A percentile compares a stretch with the other conserved stretches of the same genome.
phyloP scores from a whole-genome alignment of 2,329 filamentous ascomycete species.

The Fusarium tupiense region DNA sequence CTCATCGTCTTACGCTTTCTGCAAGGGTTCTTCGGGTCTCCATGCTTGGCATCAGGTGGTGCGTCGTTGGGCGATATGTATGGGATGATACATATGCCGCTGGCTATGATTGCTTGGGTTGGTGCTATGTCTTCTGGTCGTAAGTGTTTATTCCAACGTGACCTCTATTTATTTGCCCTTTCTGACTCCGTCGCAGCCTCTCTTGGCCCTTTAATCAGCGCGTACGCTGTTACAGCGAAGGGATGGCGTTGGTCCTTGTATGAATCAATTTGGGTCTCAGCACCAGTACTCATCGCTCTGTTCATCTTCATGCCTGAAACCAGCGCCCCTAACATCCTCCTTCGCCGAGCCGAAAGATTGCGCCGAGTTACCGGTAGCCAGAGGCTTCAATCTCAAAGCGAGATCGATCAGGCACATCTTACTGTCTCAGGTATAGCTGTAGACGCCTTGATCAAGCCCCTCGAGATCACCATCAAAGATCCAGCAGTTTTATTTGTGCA shows the following conservation, averaged over 20 bases:
- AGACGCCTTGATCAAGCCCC: slow-evolving; percentile 68
- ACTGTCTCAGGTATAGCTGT: slow-evolving; percentile 56
- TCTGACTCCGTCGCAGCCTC: slow-evolving; percentile 49
- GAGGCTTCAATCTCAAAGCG: slow-evolving; percentile 67
- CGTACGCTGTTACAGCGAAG: slow-evolving; percentile 66
- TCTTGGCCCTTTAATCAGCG: slow-evolving; percentile 68
- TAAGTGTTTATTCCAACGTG: not conserved
- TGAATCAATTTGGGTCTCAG: slow-evolving; percentile 69
- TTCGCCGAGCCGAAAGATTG: slow-evolving; percentile 67
- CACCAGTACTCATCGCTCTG: slow-evolving; percentile 66
- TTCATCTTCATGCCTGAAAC: slow-evolving; percentile 73
- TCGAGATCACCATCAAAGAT: slow-evolving; percentile 68
- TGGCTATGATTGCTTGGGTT: slow-evolving; percentile 11
- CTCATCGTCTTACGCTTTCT: slow-evolving; percentile 72
- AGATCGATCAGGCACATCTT: slow-evolving; percentile 68
- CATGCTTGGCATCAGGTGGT: slow-evolving; percentile 68
- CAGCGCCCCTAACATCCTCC: slow-evolving; percentile 65
- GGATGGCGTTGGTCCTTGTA: slow-evolving; percentile 72
- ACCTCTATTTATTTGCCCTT: accelerated
- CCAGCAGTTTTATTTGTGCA: slow-evolving; percentile 70
- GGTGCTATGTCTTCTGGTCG: not conserved
- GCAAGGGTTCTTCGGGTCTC: slow-evolving; percentile 72
- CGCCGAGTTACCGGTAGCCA: slow-evolving; percentile 63
- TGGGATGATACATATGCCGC: slow-evolving; percentile 62
- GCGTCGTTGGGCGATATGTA: slow-evolving; percentile 61